Conservation (phyloP, 495 filamentous ascomycete genomes). For the Hyaloscypha hepaticicola region DNA sequence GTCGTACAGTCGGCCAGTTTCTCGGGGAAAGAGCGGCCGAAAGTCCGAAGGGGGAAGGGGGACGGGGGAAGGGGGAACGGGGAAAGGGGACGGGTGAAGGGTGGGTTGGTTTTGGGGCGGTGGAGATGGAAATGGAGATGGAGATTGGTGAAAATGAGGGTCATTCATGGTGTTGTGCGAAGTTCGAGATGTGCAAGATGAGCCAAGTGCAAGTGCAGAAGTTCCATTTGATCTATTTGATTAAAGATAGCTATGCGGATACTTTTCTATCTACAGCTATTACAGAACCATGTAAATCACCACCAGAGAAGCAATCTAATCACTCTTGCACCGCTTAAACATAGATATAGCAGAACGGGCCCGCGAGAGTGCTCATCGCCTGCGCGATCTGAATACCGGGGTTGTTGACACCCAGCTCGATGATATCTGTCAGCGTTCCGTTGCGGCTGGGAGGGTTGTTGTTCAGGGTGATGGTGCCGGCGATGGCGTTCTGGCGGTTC, state of each 20-base stretch:
- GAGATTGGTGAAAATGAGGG: too few relatives aligned
- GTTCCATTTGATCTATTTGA: background rate
- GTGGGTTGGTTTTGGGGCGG: too few relatives aligned
- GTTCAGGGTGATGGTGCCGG: constrained; percentile 56
- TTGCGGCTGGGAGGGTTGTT: constrained; percentile 45
- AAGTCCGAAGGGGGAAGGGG: too few relatives aligned
- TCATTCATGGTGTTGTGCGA: too few relatives aligned
- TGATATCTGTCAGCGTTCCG: constrained; percentile 29
- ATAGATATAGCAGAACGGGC: constrained; percentile 32
- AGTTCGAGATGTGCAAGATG: background rate
- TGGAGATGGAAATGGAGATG: too few relatives aligned
- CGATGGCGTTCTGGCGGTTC: constrained; percentile 46
- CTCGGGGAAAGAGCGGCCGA: too few relatives aligned
- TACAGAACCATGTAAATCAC: too few relatives aligned
- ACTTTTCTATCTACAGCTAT: constrained; percentile 11
- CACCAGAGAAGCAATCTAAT: background rate
- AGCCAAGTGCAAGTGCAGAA: background rate
- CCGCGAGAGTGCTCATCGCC: constrained; percentile 25
- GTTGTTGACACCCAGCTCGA: constrained; percentile 22
- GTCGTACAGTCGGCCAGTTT: too few relatives aligned
- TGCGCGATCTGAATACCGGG: constrained; percentile 13
- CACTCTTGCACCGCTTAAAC: constrained; percentile 7
- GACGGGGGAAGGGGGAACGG: too few relatives aligned
- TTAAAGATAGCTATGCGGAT: background rate
- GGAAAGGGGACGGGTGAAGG: too few relatives aligned